Conservation (phyloP, 495 filamentous ascomycete genomes). For the Thermothielavioides terrestris region DNA sequence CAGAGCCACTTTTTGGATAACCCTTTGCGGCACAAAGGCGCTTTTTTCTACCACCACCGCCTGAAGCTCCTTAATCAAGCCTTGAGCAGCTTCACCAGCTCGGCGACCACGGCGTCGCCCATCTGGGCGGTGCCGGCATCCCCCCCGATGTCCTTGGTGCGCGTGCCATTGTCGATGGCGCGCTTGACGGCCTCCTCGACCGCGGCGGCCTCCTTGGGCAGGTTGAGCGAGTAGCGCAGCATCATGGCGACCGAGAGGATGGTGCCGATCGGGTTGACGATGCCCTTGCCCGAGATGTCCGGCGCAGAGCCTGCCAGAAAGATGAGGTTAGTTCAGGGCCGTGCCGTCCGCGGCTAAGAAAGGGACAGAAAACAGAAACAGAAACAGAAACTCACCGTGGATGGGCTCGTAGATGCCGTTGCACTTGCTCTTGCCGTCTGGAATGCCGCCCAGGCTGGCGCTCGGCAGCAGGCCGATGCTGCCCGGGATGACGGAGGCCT, state of each 20-base stretch:
- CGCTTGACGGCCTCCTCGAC: slow-evolving; percentile 74
- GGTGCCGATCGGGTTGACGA: slow-evolving; percentile 78
- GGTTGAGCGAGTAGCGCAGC: slow-evolving; percentile 78
- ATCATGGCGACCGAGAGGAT: slow-evolving; percentile 87
- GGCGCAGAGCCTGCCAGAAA: slow-evolving; percentile 49
- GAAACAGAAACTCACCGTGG: slow-evolving; percentile 55
- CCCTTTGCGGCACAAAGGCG: too few species aligned
- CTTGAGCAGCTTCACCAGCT: slow-evolving; percentile 52
- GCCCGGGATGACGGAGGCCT: slow-evolving; percentile 93
- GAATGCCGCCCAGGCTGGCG: slow-evolving; percentile 78
- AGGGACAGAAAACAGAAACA: not conserved
- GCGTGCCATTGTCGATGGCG: slow-evolving; percentile 59
- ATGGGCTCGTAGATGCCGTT: slow-evolving; percentile 97
- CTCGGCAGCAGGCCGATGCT: slow-evolving; percentile 84
- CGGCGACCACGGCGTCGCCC: slow-evolving; percentile 70
- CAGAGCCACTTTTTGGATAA: too few species aligned
- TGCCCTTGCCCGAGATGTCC: slow-evolving; percentile 76
- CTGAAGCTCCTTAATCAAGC: not conserved
- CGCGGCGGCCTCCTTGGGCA: slow-evolving; percentile 59
- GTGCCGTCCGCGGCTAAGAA: not conserved
- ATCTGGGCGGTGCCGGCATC: slow-evolving; percentile 62
- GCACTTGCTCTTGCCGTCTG: slow-evolving; percentile 64
- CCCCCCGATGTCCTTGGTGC: slow-evolving; percentile 76
- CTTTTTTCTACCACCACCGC: too few species aligned
- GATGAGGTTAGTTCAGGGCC: not conserved